A percentile compares a stretch with the other conserved stretches of the same genome.
These are phyloP conservation scores for Coriolopsis trogii DNA, from an alignment of 1,284 basidiomycete species.

Conservation along the genomic window DNA sequence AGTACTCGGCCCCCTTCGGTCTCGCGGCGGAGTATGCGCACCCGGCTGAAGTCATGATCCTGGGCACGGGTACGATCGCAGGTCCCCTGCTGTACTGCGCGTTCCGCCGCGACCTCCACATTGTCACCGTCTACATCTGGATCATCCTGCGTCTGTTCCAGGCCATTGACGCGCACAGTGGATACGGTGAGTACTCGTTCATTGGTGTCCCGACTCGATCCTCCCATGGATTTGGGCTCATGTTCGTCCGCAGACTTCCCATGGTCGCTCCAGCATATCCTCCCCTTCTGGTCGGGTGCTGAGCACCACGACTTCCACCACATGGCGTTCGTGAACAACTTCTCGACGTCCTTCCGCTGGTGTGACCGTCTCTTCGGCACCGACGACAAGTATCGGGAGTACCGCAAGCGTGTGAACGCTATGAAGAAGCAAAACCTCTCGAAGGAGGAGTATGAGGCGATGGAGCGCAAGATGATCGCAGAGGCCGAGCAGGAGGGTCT, in stretches of 20 bases:
- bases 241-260: slow-evolving; percentile 75
- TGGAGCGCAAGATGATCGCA: slow-evolving; percentile 61
- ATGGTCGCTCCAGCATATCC: slow-evolving; percentile 93
- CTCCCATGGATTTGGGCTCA: not conserved
- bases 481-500: slow-evolving; percentile 76
- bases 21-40: slow-evolving; percentile 98
- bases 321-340: slow-evolving; percentile 91
- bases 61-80: slow-evolving; percentile 84
- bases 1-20: slow-evolving; percentile 96
- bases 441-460: slow-evolving; percentile 52
- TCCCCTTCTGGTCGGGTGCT: slow-evolving; percentile 98
- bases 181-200: slow-evolving; percentile 71
- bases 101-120: slow-evolving; percentile 78
- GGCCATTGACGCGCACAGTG: slow-evolving; percentile 96
- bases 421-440: slow-evolving; percentile 53
- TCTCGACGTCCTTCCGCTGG: slow-evolving; percentile 91
- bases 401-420: slow-evolving; percentile 61
- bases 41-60: slow-evolving; percentile 91
- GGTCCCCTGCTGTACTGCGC: slow-evolving; percentile 89
- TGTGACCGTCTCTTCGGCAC: slow-evolving; percentile 88
- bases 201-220: not conserved
- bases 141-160: slow-evolving; percentile 95
- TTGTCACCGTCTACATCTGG: slow-evolving; percentile 94
- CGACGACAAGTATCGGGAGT: slow-evolving; percentile 82
- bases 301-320: slow-evolving; percentile 99